Base-by-base conservation (phyloP, 345 rosid species). In the Eucalyptus viminalis region DNA sequence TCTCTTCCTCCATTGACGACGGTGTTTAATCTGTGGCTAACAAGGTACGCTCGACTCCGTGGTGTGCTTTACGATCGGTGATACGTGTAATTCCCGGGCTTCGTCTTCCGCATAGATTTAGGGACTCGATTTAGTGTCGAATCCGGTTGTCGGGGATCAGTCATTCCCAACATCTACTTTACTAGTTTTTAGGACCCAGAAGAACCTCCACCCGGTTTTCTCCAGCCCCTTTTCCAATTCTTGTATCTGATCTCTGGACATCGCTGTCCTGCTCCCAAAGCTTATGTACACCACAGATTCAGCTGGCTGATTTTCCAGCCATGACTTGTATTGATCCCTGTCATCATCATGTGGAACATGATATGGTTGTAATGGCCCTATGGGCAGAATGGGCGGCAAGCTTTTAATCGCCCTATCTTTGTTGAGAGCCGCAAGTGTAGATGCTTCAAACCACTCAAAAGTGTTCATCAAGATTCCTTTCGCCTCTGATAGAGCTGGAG, bases 281-380 rank as follows among this genome's bases (percentile, higher is more conserved):
- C 67, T 6, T 60, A 60, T 60, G 31, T 27, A 60, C 8, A 60
- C 67, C 67, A 60, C 31, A 60, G 67, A 60, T 60, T 60, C 67
- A 60, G 67, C 15, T 12, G 67, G 67, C 31, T 60, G 67, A 60
- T 60, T 60, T 60, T 60, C 31, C 67, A 60, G 67, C 67, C 67
- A 60, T 60, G 31, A 27, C 14, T 6, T 60, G 16, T 60, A 60
- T 12, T 27, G 67, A 3, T 60, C 31, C 67, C 7, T 12, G 15
- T 60, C 15, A 5, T 60, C n/a, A 27, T 60, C 67, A 60, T 27
- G 67, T 27, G 31, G 16, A 60, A 60, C n/a, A 60, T 60, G 93
- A 21, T 72, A 81, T 5, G 93, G 92, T 2, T 27, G 25, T 29
- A 93, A 76, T 49, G 94, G 94, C 67, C 31, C 31, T 60, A 60